Percentiles rank a stretch among this genome's conserved stretches.
phyloP scores from a whole-genome alignment of 305 asterid genomes.

The Nicotiana rustica region DNA sequence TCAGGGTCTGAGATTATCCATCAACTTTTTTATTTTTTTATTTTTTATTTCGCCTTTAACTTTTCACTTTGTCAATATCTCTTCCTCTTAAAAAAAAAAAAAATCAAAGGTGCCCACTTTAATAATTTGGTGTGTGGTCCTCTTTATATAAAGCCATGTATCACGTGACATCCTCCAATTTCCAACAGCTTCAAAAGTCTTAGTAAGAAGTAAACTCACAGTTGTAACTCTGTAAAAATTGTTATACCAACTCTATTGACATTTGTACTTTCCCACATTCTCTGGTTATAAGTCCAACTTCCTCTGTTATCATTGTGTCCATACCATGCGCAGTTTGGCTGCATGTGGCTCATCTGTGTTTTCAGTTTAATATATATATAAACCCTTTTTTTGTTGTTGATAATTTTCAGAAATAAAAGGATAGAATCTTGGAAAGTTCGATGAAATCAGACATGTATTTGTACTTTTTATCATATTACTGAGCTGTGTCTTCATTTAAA shows the following conservation, averaged over 20 bases:
- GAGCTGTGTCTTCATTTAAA: slow-evolving; percentile 48
- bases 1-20: not conserved
- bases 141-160: slow-evolving; percentile 14
- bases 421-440: slow-evolving; percentile 39
- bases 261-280: slow-evolving; percentile 56
- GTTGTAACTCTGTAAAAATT: not conserved
- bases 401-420: not conserved
- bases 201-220: not conserved
- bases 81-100: not conserved
- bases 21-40: not conserved
- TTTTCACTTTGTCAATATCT: slow-evolving; percentile 33
- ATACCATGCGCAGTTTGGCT: slow-evolving; percentile 61
- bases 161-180: slow-evolving; percentile 27
- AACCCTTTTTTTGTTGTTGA: too few species aligned
- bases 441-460: slow-evolving; percentile 27
- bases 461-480: slow-evolving; percentile 26
- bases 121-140: slow-evolving; percentile 24
- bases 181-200: slow-evolving; percentile 8
- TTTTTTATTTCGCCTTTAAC: slow-evolving; percentile 20
- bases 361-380: not conserved
- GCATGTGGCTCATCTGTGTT: slow-evolving; percentile 45
- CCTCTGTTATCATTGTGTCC: slow-evolving; percentile 62
- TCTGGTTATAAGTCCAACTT: slow-evolving; percentile 43
- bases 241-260: slow-evolving; percentile 31
- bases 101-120: not conserved